Conservation (phyloP, 2,329 filamentous ascomycete genomes). For the Hirsutella minnesotensis region DNA sequence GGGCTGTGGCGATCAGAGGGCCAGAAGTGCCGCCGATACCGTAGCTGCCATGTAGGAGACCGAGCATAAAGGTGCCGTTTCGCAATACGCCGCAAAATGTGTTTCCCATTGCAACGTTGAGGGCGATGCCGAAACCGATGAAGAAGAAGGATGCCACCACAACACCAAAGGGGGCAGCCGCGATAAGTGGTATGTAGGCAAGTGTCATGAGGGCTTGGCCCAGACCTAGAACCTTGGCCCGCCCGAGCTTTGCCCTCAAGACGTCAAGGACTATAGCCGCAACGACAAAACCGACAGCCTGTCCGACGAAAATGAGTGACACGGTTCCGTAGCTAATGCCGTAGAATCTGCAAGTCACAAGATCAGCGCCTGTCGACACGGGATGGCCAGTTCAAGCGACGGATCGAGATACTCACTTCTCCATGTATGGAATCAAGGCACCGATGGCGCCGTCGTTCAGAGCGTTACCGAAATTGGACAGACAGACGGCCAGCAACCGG, state of each 20-base stretch:
- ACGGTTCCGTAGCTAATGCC: slow-evolving; percentile 66
- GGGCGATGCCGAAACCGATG: slow-evolving; percentile 37
- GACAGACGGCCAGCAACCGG: slow-evolving; percentile 50
- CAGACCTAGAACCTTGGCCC: slow-evolving; percentile 50
- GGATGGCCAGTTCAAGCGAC: no score
- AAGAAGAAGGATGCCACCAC: slow-evolving; percentile 60
- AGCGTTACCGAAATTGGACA: slow-evolving; percentile 57
- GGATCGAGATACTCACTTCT: slow-evolving; percentile 35
- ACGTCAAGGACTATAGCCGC: slow-evolving; percentile 59
- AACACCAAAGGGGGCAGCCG: slow-evolving; percentile 56
- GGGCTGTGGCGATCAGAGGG: slow-evolving; percentile 62
- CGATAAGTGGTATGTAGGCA: slow-evolving; percentile 54
- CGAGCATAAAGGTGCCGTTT: slow-evolving; percentile 42
- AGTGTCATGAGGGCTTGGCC: slow-evolving; percentile 42
- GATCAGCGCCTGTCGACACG: no score
- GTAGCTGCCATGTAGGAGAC: slow-evolving; percentile 55
- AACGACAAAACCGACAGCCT: slow-evolving; percentile 63
- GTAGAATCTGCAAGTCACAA: slow-evolving; percentile 40
- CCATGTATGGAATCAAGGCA: slow-evolving; percentile 71
- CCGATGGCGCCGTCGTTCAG: slow-evolving; percentile 67
- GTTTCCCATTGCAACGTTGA: slow-evolving; percentile 44
- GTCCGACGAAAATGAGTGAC: slow-evolving; percentile 71
- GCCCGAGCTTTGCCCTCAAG: slow-evolving; percentile 50
- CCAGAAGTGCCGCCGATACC: slow-evolving; percentile 54
- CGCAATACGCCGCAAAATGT: slow-evolving; percentile 45